Base-by-base conservation (phyloP, 805 yeast species). In the Saccharomyces cerevisiae region DNA sequence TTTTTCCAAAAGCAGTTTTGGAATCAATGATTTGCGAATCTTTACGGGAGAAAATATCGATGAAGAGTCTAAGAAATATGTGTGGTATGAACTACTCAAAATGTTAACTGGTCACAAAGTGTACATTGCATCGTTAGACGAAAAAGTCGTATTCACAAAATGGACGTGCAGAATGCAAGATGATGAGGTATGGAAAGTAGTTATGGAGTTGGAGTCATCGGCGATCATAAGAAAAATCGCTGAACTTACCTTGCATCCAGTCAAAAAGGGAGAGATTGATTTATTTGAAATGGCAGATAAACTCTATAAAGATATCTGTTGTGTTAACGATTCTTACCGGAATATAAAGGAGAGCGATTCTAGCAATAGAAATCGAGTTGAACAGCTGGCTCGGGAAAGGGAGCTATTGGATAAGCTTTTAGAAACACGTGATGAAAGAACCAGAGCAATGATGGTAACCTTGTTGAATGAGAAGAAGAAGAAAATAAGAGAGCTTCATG, bases 381-480 rank as follows among this genome's bases (percentile, higher is more conserved):
- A 49, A 2, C 53, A 48, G 1, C 46, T 55, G 29, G 30, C 54
- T 13, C 54, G 51, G 10, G 61, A 62, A 43, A 50, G 55, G 46
- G 36, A 43, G 11, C 49, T 51, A 1, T 30, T 60, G 27, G 64
- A 65, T 43, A 46, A 36, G 11, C 41, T 61, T 10, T 21, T 65
- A 6, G 53, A 54, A 28, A 56, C 61, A 48, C 56, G 69, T 41
- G 68, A 68, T 55, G 46, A 54, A 3, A 59, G 59, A 22, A 59
- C 66, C 6, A 61, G 60, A 41, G 11, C 51, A 6, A 51, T 67
- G 6, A 56, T 61, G n/a, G 58, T 61, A 8, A 56, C 55, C 6
- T 52, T 64, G 21, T 49, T 68, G 43, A 67, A 67, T 52, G 66
- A 63, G 32, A 68, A 68, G 56, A 68, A 68, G 32, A 50, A 28